Evolutionary conservation across 805 yeast species (phyloP), one percentile per base, ranked within the genome.

Genomic region (Ogataea minuta): DNA sequence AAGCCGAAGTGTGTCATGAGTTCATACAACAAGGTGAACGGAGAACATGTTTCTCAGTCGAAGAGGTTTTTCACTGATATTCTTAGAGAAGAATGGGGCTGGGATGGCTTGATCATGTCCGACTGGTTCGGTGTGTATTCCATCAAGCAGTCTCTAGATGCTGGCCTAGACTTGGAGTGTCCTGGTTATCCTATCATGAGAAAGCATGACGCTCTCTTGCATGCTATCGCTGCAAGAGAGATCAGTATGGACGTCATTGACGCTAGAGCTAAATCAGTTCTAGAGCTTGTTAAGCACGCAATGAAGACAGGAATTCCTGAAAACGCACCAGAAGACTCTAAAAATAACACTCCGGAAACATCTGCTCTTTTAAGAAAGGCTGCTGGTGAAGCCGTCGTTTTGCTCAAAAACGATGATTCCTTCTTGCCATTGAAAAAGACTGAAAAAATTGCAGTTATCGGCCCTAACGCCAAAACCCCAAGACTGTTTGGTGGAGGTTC

Each of bases 101-200:
- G 70, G 64, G 65, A 72, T 10, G 85, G 85, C 33, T 56, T 71
- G 25, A 56, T 70, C 28, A 77, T 80, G 79, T 73, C 81, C 25
- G 86, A 80, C 59, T 80, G 85, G 86, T 74, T 54, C 56, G 86
- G 86, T 25, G 70, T 70, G 9, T 77, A 74, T 56, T 67, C 79
- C 13, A 60, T 63, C 26, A 67, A 65, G 33, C 71, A 67, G 28
- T 54, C 80, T 13, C 54, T 79, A 34, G 69, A 70, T 30, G 75
- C 76, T 25, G 85, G 85, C 7, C 59, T 80, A 38, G 81, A 78
- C 54, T 62, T 80, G 49, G 85, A 81, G 57, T 78, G 79, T 81
- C 87, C 87, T 1, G 86, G 86, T 25, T 76, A 78, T 13, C 62
- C 79, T 6, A 54, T 71, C 29, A 70, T 66, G 53, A 63, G 80